Percentiles rank a stretch among this genome's conserved stretches.
Evolutionary conservation across 2,329 filamentous ascomycete species (phyloP).

Genomic region (Paecilomyces fulvus): DNA sequence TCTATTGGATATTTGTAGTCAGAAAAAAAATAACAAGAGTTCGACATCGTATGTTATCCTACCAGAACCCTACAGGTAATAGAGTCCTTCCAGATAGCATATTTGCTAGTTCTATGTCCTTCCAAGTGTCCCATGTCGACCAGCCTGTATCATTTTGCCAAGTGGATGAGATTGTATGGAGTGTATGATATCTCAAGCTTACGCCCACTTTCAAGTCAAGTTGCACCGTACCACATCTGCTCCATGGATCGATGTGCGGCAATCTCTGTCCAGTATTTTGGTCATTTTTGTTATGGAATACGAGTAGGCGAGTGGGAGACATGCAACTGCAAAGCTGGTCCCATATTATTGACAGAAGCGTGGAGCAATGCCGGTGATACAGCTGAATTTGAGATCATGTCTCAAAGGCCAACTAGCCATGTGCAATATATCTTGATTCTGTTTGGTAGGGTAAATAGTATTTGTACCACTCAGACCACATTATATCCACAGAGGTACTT

Average conservation of each 20-base stretch:
- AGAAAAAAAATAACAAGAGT: neutral
- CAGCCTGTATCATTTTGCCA: neutral
- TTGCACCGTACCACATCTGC: neutral
- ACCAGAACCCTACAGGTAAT: neutral
- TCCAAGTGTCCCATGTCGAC: no score
- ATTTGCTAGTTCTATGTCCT: neutral
- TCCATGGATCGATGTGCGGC: neutral
- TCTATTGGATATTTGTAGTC: neutral
- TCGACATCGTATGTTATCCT: neutral
- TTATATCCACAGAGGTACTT: neutral
- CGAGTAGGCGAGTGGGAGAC: no score
- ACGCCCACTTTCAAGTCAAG: neutral
- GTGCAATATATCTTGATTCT: neutral
- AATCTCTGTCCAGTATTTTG: neutral
- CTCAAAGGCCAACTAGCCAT: no score
- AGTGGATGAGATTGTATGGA: neutral
- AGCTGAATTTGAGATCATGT: no score
- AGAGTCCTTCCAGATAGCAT: neutral
- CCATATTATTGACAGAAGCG: neutral
- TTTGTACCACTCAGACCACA: neutral
- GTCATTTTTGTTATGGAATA: neutral
- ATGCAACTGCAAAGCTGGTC: neutral
- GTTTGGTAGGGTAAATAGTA: no score
- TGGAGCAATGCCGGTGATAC: no score
- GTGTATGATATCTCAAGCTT: neutral